Percentiles rank a stretch among this genome's conserved stretches.
These are phyloP conservation scores for Lathyrus oleraceus DNA, from an alignment of 306 rosid genomes.

Conservation along the genomic window DNA sequence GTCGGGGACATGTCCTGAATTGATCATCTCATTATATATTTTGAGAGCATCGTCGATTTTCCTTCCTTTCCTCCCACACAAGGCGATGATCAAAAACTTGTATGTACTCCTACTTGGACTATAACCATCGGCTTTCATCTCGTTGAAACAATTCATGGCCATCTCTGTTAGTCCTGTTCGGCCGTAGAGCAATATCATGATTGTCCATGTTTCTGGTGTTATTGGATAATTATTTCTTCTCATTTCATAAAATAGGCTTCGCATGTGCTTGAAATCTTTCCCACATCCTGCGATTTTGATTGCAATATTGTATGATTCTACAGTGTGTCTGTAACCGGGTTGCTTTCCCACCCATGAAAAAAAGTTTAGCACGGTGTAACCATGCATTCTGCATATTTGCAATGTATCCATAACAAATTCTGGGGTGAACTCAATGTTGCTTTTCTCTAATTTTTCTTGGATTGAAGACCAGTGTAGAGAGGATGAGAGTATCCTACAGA, in stretches of 20 bases:
- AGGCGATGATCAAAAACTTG: constrained; percentile 72
- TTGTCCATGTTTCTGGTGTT: constrained; percentile 91
- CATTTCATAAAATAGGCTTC: constrained; percentile 75
- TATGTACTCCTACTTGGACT: constrained; percentile 65
- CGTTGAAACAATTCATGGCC: constrained; percentile 61
- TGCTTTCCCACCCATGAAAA: constrained; percentile 81
- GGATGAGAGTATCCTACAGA: constrained; percentile 57
- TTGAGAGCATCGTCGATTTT: constrained; percentile 69
- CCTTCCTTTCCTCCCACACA: constrained; percentile 80
- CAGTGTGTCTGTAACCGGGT: constrained; percentile 56
- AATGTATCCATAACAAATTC: constrained; percentile 60
- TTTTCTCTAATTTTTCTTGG: constrained; percentile 60
- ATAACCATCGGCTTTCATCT: constrained; percentile 69
- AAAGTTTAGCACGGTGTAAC: constrained; percentile 54
- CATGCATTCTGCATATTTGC: constrained; percentile 53
- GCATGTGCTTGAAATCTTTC: constrained; percentile 94
- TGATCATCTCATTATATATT: constrained; percentile 62
- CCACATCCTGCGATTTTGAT: constrained; percentile 81
- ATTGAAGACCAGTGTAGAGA: constrained; percentile 55
- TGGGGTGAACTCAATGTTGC: constrained; percentile 59
- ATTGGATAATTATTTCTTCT: constrained; percentile 60
- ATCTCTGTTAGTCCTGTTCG: constrained; percentile 81
- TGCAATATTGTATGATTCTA: constrained; percentile 80
- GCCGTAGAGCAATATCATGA: constrained; percentile 85
- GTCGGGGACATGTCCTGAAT: constrained; percentile 59